Evolutionary conservation across 148 eudicot species (phyloP).

Genomic region (Chenopodium quinoa): DNA sequence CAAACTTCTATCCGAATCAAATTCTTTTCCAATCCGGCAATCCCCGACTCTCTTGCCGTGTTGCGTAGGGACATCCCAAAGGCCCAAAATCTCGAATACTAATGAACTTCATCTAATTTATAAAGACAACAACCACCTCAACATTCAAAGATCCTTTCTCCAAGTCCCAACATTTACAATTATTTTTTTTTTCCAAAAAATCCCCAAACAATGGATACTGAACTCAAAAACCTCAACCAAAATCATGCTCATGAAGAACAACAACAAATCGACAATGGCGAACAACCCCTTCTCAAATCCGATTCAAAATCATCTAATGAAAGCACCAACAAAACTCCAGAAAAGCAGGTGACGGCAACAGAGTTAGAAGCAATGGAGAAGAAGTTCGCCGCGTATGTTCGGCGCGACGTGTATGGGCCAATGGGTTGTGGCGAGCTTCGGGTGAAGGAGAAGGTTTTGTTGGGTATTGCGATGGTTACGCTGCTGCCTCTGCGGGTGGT

Average conservation of each 20-base stretch:
- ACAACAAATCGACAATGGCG: slow-evolving; percentile 35
- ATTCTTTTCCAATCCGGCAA: too few relatives aligned
- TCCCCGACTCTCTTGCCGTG: too few relatives aligned
- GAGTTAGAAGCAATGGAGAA: slow-evolving; percentile 57
- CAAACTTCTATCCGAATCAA: too few relatives aligned
- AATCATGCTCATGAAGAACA: slow-evolving; percentile 13
- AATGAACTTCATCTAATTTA: too few relatives aligned
- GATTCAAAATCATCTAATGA: slow-evolving; percentile 15
- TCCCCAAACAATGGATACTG: not conserved
- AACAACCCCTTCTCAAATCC: slow-evolving; percentile 57
- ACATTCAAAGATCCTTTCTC: too few relatives aligned
- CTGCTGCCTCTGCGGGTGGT: slow-evolving; percentile 57
- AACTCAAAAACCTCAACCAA: not conserved
- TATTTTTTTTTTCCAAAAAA: too few relatives aligned
- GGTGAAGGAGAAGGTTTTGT: slow-evolving; percentile 44
- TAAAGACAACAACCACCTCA: too few relatives aligned
- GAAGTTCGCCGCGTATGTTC: slow-evolving; percentile 72
- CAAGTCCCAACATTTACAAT: too few relatives aligned
- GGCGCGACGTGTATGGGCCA: slow-evolving; percentile 65
- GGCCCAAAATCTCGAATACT: too few relatives aligned
- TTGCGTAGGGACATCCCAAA: too few relatives aligned
- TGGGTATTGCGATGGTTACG: slow-evolving; percentile 46
- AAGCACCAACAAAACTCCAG: slow-evolving; percentile 10
- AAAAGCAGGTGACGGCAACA: slow-evolving; percentile 22
- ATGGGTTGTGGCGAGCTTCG: slow-evolving; percentile 69